Percentiles rank a stretch among this genome's conserved stretches.
These are phyloP conservation scores for Fusarium continuum DNA, from an alignment of 2,329 filamentous ascomycete genomes.

Conservation along the genomic window DNA sequence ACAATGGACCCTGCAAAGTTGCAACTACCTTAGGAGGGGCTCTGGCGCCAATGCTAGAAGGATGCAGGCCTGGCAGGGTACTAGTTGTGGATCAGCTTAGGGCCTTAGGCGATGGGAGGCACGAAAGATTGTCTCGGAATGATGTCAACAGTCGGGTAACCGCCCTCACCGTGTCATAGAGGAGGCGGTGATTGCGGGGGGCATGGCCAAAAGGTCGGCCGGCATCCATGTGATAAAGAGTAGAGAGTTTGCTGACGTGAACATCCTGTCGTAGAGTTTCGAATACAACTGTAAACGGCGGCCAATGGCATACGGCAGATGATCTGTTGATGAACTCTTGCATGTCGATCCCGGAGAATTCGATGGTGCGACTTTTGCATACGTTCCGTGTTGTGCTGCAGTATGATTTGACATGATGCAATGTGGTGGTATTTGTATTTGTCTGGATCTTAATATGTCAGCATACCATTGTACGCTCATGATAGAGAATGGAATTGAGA, in stretches of 20 bases:
- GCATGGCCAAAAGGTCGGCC: conserved; percentile 1
- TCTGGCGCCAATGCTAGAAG: background rate
- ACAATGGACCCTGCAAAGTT: background rate
- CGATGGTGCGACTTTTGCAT: conserved; percentile 10
- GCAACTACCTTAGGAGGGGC: background rate
- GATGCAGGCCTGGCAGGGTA: background rate
- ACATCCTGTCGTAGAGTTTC: conserved; percentile 2
- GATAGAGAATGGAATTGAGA: background rate
- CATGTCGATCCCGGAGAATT: conserved; percentile 37
- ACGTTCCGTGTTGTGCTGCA: background rate
- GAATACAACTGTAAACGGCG: conserved; percentile 1
- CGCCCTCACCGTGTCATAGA: background rate
- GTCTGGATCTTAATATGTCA: background rate
- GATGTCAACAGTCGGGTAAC: background rate
- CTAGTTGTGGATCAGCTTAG: background rate
- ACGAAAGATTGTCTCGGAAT: background rate
- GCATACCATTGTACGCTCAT: background rate
- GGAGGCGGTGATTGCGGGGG: background rate
- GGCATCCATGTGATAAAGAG: conserved; percentile 24
- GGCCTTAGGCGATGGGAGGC: background rate
- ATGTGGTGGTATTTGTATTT: background rate
- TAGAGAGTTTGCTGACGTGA: conserved; percentile 9
- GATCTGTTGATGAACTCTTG: conserved; percentile 9
- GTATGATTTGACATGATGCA: background rate
- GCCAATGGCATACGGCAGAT: conserved; percentile 2